phyloP scores from a whole-genome alignment of 75 land plant genomes.

The Cupressus sempervirens region DNA sequence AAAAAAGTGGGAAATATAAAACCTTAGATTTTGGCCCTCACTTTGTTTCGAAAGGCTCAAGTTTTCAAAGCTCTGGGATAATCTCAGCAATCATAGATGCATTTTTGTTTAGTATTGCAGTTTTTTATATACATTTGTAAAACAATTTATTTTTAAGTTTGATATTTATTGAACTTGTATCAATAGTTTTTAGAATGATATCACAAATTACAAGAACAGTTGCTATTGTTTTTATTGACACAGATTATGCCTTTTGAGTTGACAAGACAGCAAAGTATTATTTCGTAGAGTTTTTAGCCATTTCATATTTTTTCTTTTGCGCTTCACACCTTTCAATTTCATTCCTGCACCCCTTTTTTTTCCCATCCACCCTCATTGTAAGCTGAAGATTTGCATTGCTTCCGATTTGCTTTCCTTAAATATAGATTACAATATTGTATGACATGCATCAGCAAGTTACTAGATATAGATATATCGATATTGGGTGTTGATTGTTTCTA shows the following conservation, averaged over 20 bases:
- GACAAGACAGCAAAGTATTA: background rate
- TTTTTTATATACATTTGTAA: no score
- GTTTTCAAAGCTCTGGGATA: background rate
- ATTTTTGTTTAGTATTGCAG: background rate
- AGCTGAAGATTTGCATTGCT: background rate
- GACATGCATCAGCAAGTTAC: background rate
- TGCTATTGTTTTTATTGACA: background rate
- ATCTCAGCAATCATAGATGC: background rate
- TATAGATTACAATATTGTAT: background rate
- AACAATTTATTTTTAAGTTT: no score
- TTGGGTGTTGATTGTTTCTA: background rate
- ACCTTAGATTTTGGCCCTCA: background rate
- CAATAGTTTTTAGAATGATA: background rate
- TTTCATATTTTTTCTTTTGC: no score
- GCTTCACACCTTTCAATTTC: background rate
- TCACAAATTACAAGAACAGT: background rate
- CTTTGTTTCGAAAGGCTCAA: background rate
- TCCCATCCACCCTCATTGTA: background rate
- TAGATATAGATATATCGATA: background rate
- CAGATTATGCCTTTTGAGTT: background rate
- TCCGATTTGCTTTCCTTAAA: background rate
- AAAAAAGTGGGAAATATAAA: no score
- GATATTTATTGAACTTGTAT: background rate
- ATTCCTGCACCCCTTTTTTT: background rate
- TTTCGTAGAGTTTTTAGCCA: no score